Evolutionary conservation across 73 alveolate species (phyloP).

Genomic region (Symbiodinium pilosum): DNA sequence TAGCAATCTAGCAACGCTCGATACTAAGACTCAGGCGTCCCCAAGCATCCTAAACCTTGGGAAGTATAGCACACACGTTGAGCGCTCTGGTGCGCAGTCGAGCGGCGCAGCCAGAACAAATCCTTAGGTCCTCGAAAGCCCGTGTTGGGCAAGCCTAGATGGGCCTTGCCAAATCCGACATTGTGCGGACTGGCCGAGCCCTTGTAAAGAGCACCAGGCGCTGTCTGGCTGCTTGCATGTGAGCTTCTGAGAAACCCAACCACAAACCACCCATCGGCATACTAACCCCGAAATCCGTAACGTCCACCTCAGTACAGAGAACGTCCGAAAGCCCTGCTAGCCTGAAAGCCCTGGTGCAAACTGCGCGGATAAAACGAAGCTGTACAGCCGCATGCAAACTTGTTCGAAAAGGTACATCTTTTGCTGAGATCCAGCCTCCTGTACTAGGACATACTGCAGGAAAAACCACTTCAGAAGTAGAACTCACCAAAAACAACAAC

Average conservation of each 20-base stretch:
- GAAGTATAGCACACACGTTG: no score
- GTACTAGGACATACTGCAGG: background rate
- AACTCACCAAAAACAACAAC: no score
- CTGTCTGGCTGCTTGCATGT: background rate
- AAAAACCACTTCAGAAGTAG: background rate
- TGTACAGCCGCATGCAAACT: background rate
- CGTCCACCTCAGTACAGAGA: background rate
- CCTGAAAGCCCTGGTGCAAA: background rate
- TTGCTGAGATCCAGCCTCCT: background rate
- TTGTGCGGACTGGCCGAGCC: background rate
- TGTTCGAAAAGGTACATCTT: background rate
- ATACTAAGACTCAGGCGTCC: no score
- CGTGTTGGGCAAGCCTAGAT: background rate
- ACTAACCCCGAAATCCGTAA: background rate
- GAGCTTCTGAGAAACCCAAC: background rate
- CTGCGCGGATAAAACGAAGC: background rate
- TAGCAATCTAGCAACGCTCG: no score
- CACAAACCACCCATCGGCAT: background rate
- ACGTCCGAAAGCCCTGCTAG: background rate
- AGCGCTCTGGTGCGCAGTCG: no score
- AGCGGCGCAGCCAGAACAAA: no score
- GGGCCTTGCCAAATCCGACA: background rate
- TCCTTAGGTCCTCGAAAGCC: background rate
- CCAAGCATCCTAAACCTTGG: no score
- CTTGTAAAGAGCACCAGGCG: background rate